These are phyloP conservation scores for Galerina sulciceps DNA, from an alignment of 768 basidiomycete genomes.

Conservation along the genomic window DNA sequence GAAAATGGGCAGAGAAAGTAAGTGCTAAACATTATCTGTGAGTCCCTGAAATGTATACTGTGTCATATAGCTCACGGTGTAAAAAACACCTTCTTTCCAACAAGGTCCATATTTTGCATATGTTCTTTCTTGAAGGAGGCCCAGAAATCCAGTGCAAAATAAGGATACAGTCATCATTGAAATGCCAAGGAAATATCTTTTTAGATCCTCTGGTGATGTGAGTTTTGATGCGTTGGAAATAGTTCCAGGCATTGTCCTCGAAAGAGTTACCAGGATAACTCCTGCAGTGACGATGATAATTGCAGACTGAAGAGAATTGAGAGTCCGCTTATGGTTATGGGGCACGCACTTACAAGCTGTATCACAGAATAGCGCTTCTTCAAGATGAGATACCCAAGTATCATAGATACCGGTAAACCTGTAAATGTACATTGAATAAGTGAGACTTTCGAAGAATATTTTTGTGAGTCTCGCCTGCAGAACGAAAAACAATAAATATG, in stretches of 20 bases:
- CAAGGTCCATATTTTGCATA: constrained; percentile 74
- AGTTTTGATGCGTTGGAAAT: constrained; percentile 20
- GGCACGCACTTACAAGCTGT: constrained; percentile 58
- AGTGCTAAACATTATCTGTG: constrained; percentile 54
- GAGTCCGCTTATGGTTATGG: not conserved
- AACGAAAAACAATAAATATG: constrained; percentile 84
- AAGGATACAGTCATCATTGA: constrained; percentile 68
- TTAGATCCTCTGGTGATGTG: constrained; percentile 35
- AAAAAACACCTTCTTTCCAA: constrained; percentile 87
- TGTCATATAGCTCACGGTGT: constrained; percentile 54
- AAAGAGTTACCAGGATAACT: constrained; percentile 74
- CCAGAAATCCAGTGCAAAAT: constrained; percentile 69
- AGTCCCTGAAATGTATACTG: not conserved
- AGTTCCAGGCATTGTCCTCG: constrained; percentile 44
- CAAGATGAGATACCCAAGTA: constrained; percentile 65
- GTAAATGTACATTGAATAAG: not conserved
- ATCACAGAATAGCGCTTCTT: constrained; percentile 58
- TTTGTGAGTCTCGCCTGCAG: constrained; percentile 60
- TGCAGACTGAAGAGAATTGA: constrained; percentile 47
- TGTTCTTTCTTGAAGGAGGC: constrained; percentile 77
- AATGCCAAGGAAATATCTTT: constrained; percentile 67
- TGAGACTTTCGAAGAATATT: not conserved
- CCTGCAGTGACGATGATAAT: constrained; percentile 72
- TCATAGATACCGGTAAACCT: constrained; percentile 81
- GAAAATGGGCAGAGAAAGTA: constrained; percentile 79